Evolutionary conservation across 2,329 filamentous ascomycete genomes (phyloP).

Genomic region (Aspergillus ochraceus): DNA sequence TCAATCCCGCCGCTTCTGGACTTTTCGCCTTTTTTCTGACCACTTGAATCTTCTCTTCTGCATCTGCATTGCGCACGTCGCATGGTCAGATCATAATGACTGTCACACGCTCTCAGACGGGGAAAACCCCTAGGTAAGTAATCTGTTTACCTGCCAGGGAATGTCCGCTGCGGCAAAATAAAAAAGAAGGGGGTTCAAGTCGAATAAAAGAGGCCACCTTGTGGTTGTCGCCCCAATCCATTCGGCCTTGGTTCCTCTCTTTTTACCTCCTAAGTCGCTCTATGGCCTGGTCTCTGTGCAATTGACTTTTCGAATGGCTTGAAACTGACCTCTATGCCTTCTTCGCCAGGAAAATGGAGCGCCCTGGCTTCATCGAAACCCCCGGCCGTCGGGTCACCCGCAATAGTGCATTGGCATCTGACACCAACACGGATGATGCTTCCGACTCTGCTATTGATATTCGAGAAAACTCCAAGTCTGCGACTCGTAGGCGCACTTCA

Average conservation of each 20-base stretch:
- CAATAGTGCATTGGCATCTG: conserved; percentile 39
- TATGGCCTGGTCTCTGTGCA: neutral
- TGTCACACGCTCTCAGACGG: conserved; percentile 52
- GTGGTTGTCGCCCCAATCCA: conserved; percentile 7
- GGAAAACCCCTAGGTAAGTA: conserved; percentile 53
- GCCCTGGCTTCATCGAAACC: conserved; percentile 54
- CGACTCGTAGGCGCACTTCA: conserved; percentile 32
- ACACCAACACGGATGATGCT: conserved; percentile 30
- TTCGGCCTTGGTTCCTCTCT: conserved; percentile 10
- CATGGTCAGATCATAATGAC: conserved; percentile 39
- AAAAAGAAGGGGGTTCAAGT: neutral
- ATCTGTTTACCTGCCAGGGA: conserved; percentile 9
- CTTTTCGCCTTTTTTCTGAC: conserved; percentile 1
- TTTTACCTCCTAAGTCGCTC: neutral
- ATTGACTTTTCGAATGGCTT: conserved; percentile 1
- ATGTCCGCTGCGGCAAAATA: neutral
- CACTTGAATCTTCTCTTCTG: neutral
- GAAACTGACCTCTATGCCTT: conserved; percentile 5
- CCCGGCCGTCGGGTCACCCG: conserved; percentile 48
- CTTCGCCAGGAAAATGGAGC: conserved; percentile 50
- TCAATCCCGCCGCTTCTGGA: conserved; percentile 1
- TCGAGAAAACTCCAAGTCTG: conserved; percentile 22
- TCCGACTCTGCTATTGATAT: conserved; percentile 26
- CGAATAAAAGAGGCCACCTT: neutral
- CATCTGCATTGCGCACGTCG: conserved; percentile 1